Base-by-base conservation (phyloP, 129 eudicot species). In the Pittosporum tobira region DNA sequence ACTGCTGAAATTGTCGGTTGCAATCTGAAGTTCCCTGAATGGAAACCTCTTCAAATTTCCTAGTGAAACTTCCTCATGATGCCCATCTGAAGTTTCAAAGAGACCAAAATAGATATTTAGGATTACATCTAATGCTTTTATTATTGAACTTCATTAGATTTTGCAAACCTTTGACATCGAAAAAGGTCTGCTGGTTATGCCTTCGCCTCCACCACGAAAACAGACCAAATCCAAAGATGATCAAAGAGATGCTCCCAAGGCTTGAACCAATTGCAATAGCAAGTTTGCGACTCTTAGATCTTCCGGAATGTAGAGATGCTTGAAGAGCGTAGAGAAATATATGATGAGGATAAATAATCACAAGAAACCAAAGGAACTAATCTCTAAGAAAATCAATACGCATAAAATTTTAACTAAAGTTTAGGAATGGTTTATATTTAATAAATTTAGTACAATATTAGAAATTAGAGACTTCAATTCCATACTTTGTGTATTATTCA, bases 1-100 rank as follows among this genome's bases (percentile, higher is more conserved):
- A 57, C 69, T 83, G 77, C 94, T 88, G 73, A 88, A 88, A 30
- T 88, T 88, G 68, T 78, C 75, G 22, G 96, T 88, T 26, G 96
- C 88, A 24, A 80, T 59, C 60, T 88, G 94, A 63, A 88, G 96
- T 53, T 88, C 94, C 62, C 84, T 76, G 31, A 88, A 72, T 20
- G 76, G 84, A 45, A 88, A 88, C 61, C 74, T 73, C 71, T 83
- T 81, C 30, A 88, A 73, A 60, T 83, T 88, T 44, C 96, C 96
- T 3, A 88, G 84, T 3, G 79, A 83, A 67, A 83, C 80, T 70
- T 88, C 88, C 54, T 88, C 94, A 0, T 71, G 77, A 58, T 72
- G 74, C 38, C 72, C 66, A 62, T 87, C 96, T 87, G 79, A 78
- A 28, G 43, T 65, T 66, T 46, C 0, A 26, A 23, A 34, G 25